These are phyloP conservation scores for Boletus vinaceobasis DNA, from an alignment of 768 basidiomycete species.

Conservation along the genomic window DNA sequence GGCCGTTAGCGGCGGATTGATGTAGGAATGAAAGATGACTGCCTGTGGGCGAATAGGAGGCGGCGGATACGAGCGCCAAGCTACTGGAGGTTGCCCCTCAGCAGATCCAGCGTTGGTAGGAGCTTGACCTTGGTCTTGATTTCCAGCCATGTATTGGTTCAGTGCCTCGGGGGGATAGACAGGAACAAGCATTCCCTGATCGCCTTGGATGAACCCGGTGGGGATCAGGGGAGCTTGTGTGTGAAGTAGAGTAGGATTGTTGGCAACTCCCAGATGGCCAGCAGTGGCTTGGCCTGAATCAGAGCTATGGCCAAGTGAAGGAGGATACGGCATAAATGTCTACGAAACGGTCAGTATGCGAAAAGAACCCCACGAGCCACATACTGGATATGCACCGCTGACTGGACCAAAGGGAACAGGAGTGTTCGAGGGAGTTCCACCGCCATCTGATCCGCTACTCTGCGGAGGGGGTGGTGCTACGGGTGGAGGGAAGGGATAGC, in stretches of 20 bases:
- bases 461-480: slow-evolving; percentile 24
- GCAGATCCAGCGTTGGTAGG: slow-evolving; percentile 20
- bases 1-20: slow-evolving; percentile 21
- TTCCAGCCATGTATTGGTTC: slow-evolving; percentile 61
- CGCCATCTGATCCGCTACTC: slow-evolving; percentile 38
- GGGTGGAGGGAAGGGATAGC: slow-evolving; percentile 38
- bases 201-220: slow-evolving; percentile 68
- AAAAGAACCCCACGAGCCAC: slow-evolving; percentile 18
- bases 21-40: slow-evolving; percentile 29
- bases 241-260: slow-evolving; percentile 15
- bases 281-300: slow-evolving; percentile 25
- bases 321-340: slow-evolving; percentile 52
- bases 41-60: slow-evolving; percentile 32
- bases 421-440: slow-evolving; percentile 29
- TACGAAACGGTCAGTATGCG: slow-evolving; percentile 21
- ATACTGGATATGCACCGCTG: slow-evolving; percentile 45
- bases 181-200: slow-evolving; percentile 68
- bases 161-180: slow-evolving; percentile 70
- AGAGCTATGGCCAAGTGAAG: slow-evolving; percentile 30
- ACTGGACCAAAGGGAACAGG: slow-evolving; percentile 38
- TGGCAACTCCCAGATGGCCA: slow-evolving; percentile 16
- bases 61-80: slow-evolving; percentile 35
- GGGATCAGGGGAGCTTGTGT: slow-evolving; percentile 57
- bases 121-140: slow-evolving; percentile 27
- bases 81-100: slow-evolving; percentile 28